phyloP scores from a whole-genome alignment of 441 rosid species.

The Kokia cookei region DNA sequence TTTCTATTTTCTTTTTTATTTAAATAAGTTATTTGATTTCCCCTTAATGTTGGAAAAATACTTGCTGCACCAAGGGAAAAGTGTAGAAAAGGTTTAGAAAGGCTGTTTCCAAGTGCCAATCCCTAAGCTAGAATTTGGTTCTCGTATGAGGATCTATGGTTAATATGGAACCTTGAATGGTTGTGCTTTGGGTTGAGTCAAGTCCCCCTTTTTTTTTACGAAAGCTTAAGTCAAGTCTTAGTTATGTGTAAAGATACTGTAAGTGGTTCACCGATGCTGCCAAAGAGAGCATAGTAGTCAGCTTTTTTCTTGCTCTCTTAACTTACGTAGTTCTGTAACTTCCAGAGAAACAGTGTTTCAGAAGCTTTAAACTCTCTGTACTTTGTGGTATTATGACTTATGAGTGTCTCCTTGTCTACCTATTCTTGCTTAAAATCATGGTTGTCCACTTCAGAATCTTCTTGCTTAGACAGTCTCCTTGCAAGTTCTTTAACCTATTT shows the following conservation, averaged over 20 bases:
- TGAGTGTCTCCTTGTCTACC: too few relatives aligned
- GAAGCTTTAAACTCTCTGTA: too few relatives aligned
- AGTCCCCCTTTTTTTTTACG: too few relatives aligned
- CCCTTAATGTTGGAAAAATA: not conserved
- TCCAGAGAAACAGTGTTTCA: too few relatives aligned
- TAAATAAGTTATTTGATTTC: not conserved
- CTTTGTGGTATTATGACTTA: too few relatives aligned
- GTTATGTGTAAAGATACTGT: not conserved
- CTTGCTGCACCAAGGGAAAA: not conserved
- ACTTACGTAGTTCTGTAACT: too few relatives aligned
- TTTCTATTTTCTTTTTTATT: not conserved
- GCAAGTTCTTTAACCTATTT: too few relatives aligned
- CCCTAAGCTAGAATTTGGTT: not conserved
- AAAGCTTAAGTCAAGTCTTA: not conserved
- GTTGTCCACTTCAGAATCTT: too few relatives aligned
- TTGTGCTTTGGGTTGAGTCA: not conserved
- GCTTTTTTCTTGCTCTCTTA: too few relatives aligned
- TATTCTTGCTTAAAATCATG: too few relatives aligned
- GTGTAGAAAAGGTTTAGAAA: not conserved
- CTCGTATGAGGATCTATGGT: not conserved
- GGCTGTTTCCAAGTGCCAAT: not conserved
- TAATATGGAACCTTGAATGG: not conserved
- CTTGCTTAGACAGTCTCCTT: too few relatives aligned
- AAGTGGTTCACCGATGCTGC: not conserved
- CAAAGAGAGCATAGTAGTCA: not conserved